phyloP scores from a whole-genome alignment of 2,329 filamentous ascomycete genomes.

The Neurospora crassa region DNA sequence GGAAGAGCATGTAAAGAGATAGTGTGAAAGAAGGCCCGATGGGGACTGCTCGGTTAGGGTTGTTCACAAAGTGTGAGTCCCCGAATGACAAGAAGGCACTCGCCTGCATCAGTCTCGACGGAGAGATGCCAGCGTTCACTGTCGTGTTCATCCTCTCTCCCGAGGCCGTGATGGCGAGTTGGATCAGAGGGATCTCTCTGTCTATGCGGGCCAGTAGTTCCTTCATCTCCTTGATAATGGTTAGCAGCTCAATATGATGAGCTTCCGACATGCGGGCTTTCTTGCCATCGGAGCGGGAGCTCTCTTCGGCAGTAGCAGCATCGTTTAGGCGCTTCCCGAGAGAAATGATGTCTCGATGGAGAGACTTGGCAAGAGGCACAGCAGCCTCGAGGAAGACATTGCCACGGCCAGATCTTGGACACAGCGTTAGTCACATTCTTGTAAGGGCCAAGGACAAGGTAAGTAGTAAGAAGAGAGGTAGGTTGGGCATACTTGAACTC shows the following conservation, averaged over 20 bases:
- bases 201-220: constrained; percentile 70
- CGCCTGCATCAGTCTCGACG: constrained; percentile 81
- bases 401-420: constrained; percentile 38
- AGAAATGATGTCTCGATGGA: constrained; percentile 74
- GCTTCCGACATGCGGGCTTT: constrained; percentile 41
- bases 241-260: constrained; percentile 54
- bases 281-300: constrained; percentile 30
- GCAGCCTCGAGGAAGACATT: constrained; percentile 68
- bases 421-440: constrained; percentile 1
- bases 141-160: constrained; percentile 77
- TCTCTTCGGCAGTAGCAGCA: constrained; percentile 56
- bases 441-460: not conserved
- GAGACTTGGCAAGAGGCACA: constrained; percentile 68
- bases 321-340: constrained; percentile 67
- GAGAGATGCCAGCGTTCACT: constrained; percentile 74
- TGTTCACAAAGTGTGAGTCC: constrained; percentile 69
- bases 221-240: constrained; percentile 67
- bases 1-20: constrained; percentile 92
- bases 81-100: constrained; percentile 84
- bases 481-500: constrained; percentile 61
- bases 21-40: constrained; percentile 80
- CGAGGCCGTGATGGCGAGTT: constrained; percentile 87
- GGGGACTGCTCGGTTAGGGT: constrained; percentile 57
- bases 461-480: not conserved
- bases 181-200: constrained; percentile 82